Evolutionary conservation across 345 rosid genomes (phyloP), one percentile per base, ranked within the genome.

Genomic region (Eucalyptus polybractea): DNA sequence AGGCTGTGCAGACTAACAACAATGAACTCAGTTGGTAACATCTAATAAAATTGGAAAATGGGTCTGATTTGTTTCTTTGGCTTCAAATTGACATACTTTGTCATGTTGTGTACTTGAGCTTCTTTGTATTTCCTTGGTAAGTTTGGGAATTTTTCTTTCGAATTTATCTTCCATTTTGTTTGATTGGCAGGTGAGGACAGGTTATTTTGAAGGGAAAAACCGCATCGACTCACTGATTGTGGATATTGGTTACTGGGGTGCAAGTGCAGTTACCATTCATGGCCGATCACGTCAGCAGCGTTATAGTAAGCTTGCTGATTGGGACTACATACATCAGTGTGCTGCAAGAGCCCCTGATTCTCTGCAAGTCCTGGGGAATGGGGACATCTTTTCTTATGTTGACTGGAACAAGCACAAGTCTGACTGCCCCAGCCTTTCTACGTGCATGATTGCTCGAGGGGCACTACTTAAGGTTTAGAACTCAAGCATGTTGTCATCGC

Each of bases 221-320:
- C 93, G 98, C 56, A 91, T 97, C 12, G 98, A 98, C 89, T 96
- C 98, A 17, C 89, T 97, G 88, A 94, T 98, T 86, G 95, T 93
- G 4, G 98, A 95, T 90, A 94, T 97, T 27, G 94, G 94, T 87
- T 91, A 87, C n/a, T 97, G 99, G 99, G 99, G 98, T 56, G 94
- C 98, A 91, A 93, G 90, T 93, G 99, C 98, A 88, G 93, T 98
- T 87, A 96, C 98, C 54, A 91, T 97, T 88, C 99, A 97, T 92
- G 99, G 99, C 58, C 94, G 99, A 90, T 90, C 99, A 92, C 95
- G 99, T 67, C 98, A 98, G 88, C 99, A 98, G 88, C 98, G 97
- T 31, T 96, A 97, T 86, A 95, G 97, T 93, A 97, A 96, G 90
- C 95, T 94, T 93, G 99, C 99, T 69, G 97, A 95, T 90, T 98